Percentiles rank a stretch among this genome's conserved stretches.
phyloP scores from a whole-genome alignment of 495 filamentous ascomycete genomes.

The Neurospora africana region DNA sequence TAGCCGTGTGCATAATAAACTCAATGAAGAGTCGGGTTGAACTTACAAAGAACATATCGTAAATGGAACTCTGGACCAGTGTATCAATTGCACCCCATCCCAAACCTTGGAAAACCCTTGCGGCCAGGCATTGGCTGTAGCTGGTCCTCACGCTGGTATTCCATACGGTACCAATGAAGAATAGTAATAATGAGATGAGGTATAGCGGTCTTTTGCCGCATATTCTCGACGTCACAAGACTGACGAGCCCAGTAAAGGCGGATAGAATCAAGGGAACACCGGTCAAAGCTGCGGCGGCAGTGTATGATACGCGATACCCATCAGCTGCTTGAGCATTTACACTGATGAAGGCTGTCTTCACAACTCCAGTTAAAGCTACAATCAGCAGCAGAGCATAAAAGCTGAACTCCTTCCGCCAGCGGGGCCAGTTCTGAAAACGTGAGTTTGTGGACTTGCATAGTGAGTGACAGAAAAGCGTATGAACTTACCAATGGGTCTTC shows the following conservation, averaged over 20 bases:
- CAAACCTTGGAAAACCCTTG: conserved; percentile 38
- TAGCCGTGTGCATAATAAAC: conserved; percentile 4
- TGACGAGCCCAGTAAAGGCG: conserved; percentile 29
- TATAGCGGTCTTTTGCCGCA: conserved; percentile 41
- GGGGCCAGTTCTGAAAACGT: conserved; percentile 36
- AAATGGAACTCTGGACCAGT: conserved; percentile 34
- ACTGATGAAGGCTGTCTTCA: conserved; percentile 42
- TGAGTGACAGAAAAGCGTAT: neutral
- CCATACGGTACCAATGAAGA: conserved; percentile 38
- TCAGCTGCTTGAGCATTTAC: conserved; percentile 33
- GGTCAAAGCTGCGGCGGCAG: conserved; percentile 33
- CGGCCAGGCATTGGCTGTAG: conserved; percentile 37
- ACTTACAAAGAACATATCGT: conserved; percentile 44
- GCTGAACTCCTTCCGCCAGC: conserved; percentile 39
- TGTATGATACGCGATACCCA: conserved; percentile 32
- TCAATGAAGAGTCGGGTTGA: neutral
- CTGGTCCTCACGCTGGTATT: conserved; percentile 32
- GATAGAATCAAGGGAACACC: conserved; percentile 39
- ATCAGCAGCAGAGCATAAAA: conserved; percentile 31
- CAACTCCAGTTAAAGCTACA: conserved; percentile 30
- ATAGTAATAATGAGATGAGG: conserved; percentile 27
- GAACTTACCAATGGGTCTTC: conserved; percentile 38
- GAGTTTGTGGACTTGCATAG: neutral
- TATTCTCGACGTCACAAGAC: conserved; percentile 27
- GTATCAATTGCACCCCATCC: conserved; percentile 46